Evolutionary conservation across 2,329 filamentous ascomycete species (phyloP), one percentile per base, ranked within the genome.

Genomic region (Phaeosphaeria sp.): DNA sequence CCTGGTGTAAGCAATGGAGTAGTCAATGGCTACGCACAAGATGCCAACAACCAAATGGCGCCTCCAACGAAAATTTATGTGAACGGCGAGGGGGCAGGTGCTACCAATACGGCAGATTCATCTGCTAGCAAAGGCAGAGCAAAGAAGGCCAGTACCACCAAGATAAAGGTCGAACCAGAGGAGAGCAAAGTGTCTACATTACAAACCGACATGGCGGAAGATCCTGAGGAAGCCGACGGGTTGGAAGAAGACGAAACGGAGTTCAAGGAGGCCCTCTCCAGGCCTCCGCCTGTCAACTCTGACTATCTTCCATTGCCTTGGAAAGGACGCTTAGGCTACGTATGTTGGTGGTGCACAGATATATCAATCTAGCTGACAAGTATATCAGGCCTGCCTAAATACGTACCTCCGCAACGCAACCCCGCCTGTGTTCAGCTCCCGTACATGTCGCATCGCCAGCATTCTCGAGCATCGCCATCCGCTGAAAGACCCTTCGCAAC

Each of bases 391-490:
- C 11, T 97, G 93, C 72, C 80, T 98, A 17, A 96, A 96, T 73
- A 98, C 94, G 0, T 97, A 97, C 74, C 83, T 98, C 1, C 89
- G 94, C 46, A 85, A 86, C 52, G 88, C 91, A 1, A 94, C 88
- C 60, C 91, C 92, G 7, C 89, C 94, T 0, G 88, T 98, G 1
- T 98, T 97, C 77, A 91, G 89, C 64, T 97, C 94, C 0, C 87
- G 94, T 54, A 97, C 94, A 0, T 97, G 93, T 72, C 90, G 93
- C 27, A 94, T 98, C 60, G 84, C 91, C 1, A 96, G 92, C 0
- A 97, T 98, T 44, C 74, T 97, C 11, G 93, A 97, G 56, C 92
- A 97, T 68, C 88, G 92, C 9, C 87, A 97, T 75, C 92, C 93
- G 0, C 82, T 97, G 1, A 83, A 83, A 64, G 88, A 97, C 63